Conservation (phyloP, 108 stramenopile species). For the Schizochytrium sp. region DNA sequence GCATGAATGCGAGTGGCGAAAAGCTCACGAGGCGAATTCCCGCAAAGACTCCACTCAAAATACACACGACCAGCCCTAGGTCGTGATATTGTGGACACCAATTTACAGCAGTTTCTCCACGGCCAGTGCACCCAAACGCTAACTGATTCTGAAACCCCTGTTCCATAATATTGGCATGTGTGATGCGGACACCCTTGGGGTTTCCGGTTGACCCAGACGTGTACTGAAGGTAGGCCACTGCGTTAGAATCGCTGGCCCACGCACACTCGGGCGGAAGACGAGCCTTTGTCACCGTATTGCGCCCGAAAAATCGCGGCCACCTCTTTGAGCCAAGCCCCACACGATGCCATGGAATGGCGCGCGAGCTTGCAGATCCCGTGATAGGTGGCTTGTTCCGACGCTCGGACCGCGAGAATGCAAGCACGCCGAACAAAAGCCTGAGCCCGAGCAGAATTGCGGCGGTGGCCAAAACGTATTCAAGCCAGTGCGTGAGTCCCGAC, state of each 20-base stretch:
- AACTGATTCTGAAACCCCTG: conserved; percentile 60
- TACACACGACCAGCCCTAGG: conserved; percentile 94
- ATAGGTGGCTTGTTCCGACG: no score
- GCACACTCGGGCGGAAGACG: neutral
- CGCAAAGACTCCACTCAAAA: conserved; percentile 79
- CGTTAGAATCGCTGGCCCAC: neutral
- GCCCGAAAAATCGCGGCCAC: no score
- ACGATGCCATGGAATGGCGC: no score
- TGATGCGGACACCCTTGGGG: conserved; percentile 84
- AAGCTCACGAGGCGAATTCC: conserved; percentile 80
- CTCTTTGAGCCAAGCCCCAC: no score
- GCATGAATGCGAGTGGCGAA: conserved; percentile 82
- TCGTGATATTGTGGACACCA: conserved; percentile 99
- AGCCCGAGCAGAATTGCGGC: neutral
- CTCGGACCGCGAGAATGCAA: no score
- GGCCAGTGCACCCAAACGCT: neutral
- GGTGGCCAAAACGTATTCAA: neutral
- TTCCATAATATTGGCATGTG: conserved; percentile 38
- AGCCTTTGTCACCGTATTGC: no score
- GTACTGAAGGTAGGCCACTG: conserved; percentile 91
- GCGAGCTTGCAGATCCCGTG: no score
- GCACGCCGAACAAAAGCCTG: neutral
- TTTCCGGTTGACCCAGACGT: conserved; percentile 86
- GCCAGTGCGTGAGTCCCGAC: neutral
- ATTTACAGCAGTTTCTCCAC: neutral